Evolutionary conservation across 192 early-diverging fungal species (phyloP), one percentile per base, ranked within the genome.

Genomic region (Linnemannia exigua): DNA sequence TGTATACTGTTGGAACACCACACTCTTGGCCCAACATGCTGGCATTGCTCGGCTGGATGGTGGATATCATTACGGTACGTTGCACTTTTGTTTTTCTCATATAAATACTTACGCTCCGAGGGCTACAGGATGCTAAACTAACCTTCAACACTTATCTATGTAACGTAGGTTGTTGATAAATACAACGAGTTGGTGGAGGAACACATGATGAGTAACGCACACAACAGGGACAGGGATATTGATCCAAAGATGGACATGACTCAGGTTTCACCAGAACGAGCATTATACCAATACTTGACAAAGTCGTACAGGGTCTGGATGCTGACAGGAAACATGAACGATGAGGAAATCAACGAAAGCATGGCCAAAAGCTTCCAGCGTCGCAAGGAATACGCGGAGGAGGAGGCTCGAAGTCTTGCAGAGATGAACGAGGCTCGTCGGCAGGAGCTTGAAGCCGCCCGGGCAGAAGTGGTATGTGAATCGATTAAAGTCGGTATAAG

Each of bases 21-120:
- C 94, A 96, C 77, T 89, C 94, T 6, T 94, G 93, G 90, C 95
- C 95, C 8, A 88, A 88, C 12, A 87, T 94, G 46, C 87, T 95
- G 36, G 95, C 92, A 7, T 87, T 93, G 72, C 83, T 96, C 16
- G 84, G 87, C 2, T 96, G 95, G 95, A 92, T 96, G 89, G 89
- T 94, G 14, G 93, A 95, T n/a, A 79, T 94, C 31, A 90, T 93
- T 54, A n/a, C 80, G 84, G 92, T 92, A 88, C 20, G 81, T 66
- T 35, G 25, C 38, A 19, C 6, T 5, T 68, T 50, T 31, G 17
- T 69, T 35, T 28, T 36, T 51, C 33, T 28, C n/a, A n/a, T n/a
- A n/a, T n/a, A n/a, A n/a, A n/a, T n/a, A n/a, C n/a, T n/a, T n/a
- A n/a, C n/a, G n/a, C n/a, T n/a, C n/a, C n/a, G n/a, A n/a, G n/a